These are phyloP conservation scores for Pichia sp. DNA, from an alignment of 1,139 yeast species.

Conservation along the genomic window DNA sequence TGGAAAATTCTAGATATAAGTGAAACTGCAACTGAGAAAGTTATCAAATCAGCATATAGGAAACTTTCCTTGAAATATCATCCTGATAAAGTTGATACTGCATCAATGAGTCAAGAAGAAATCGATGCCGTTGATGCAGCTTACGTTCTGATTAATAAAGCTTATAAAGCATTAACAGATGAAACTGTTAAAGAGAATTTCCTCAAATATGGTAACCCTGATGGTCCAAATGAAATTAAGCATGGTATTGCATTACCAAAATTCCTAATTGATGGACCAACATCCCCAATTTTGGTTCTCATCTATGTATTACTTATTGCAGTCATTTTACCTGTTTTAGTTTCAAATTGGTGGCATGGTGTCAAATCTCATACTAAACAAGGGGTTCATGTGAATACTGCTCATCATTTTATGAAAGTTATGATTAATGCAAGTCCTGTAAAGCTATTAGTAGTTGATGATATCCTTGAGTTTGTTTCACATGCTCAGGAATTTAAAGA, in stretches of 20 bases:
- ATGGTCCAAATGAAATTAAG: constrained; percentile 91
- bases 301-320: constrained; percentile 70
- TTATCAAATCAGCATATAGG: constrained; percentile 76
- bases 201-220: constrained; percentile 90
- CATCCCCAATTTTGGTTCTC: constrained; percentile 56
- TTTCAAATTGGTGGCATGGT: constrained; percentile 84
- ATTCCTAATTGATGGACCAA: constrained; percentile 79
- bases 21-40: constrained; percentile 62
- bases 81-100: constrained; percentile 77
- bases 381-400: constrained; percentile 79
- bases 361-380: constrained; percentile 75
- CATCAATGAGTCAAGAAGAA: constrained; percentile 53
- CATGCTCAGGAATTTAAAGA: constrained; percentile 55
- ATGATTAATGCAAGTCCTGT: constrained; percentile 73
- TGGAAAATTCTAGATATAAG: constrained; percentile 77
- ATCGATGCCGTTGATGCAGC: constrained; percentile 58
- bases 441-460: constrained; percentile 51
- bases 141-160: constrained; percentile 79
- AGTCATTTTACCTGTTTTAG: constrained; percentile 67
- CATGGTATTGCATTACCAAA: constrained; percentile 96
- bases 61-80: constrained; percentile 82
- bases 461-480: constrained; percentile 55
- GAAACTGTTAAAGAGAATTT: constrained; percentile 77
- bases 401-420: constrained; percentile 59
- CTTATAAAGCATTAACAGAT: constrained; percentile 92